phyloP scores from a whole-genome alignment of 2,329 filamentous ascomycete genomes.

The Penicillium sp. region DNA sequence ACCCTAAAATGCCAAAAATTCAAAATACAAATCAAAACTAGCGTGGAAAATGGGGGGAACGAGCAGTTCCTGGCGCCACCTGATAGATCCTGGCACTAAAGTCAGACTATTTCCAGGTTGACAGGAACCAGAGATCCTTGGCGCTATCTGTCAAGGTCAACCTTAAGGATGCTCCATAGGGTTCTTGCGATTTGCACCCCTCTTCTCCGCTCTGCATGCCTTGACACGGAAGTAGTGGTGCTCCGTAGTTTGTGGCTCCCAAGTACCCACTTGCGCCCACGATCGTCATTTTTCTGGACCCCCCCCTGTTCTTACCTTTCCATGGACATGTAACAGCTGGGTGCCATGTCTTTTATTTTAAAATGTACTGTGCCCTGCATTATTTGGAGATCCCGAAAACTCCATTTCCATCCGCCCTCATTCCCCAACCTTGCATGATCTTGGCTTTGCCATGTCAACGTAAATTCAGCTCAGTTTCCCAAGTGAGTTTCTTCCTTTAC shows the following conservation, averaged over 20 bases:
- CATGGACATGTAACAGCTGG: slow-evolving; percentile 27
- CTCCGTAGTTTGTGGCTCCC: slow-evolving; percentile 24
- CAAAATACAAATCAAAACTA: slow-evolving; percentile 4
- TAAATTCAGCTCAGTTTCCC: slow-evolving; percentile 23
- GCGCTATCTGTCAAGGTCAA: slow-evolving; percentile 26
- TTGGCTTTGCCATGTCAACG: slow-evolving; percentile 24
- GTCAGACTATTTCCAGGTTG: slow-evolving; percentile 16
- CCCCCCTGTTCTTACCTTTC: slow-evolving; percentile 30
- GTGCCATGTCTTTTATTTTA: slow-evolving; percentile 16
- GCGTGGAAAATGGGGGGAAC: slow-evolving; percentile 8
- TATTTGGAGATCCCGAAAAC: slow-evolving; percentile 16
- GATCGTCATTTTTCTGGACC: slow-evolving; percentile 31
- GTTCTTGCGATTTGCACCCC: slow-evolving; percentile 16
- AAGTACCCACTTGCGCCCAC: slow-evolving; percentile 23
- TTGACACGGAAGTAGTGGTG: slow-evolving; percentile 11
- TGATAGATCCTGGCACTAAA: slow-evolving; percentile 22
- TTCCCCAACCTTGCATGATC: slow-evolving; percentile 29
- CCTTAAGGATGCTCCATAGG: slow-evolving; percentile 20
- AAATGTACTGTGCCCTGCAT: slow-evolving; percentile 28
- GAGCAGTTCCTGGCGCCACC: slow-evolving; percentile 18
- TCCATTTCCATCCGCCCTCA: slow-evolving; percentile 19
- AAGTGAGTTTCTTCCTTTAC: slow-evolving; percentile 17
- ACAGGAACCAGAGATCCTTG: slow-evolving; percentile 22
- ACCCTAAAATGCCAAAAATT: background rate
- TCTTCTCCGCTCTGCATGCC: slow-evolving; percentile 24